Evolutionary conservation across 164 flowering plant species (phyloP), one percentile per base, ranked within the genome.

Genomic region (Macadamia integrifolia): DNA sequence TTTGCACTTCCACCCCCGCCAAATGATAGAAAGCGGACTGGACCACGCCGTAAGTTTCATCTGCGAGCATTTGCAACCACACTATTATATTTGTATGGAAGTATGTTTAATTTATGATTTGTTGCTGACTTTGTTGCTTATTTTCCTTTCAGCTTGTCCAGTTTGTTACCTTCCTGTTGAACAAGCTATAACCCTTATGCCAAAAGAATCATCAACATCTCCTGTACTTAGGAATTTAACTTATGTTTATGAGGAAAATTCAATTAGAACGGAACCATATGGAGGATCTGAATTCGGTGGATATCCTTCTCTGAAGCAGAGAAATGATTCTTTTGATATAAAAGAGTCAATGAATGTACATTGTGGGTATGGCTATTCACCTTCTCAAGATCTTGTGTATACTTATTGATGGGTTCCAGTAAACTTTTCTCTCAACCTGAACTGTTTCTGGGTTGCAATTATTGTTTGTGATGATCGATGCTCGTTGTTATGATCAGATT

Each of bases 241-340:
- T 50, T 94, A 88, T 75, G 72, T 85, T 61, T 71, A 72, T 58
- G 93, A 86, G 68, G 87, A 86, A 75, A 82, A 74, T 74, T 77
- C 87, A 40, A 60, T 68, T 32, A 80, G 77, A 74, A 74, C 61
- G 55, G 90, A 85, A 71, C 66, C 76, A 63, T 77, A 74, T 78
- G 97, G 92, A 79, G 98, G 97, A 79, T 95, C 99, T 35, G 89
- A 82, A 1, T 95, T 95, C 76, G 99, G 99, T 79, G 99, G 99
- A 72, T 95, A 88, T 81, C 96, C 98, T 74, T 86, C 99, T 69
- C 60, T 95, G 76, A 67, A 74, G 71, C 89, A 88, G 78, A 85
- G 99, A 72, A 80, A 70, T 69, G 87, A 92, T 69, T 91, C 98
- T 57, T 92, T 69, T 77, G 83, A 91, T 73, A 79, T 95, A 62